Base-by-base conservation (phyloP, 176 grass and related monocot genomes). In the Ensete glaucum region DNA sequence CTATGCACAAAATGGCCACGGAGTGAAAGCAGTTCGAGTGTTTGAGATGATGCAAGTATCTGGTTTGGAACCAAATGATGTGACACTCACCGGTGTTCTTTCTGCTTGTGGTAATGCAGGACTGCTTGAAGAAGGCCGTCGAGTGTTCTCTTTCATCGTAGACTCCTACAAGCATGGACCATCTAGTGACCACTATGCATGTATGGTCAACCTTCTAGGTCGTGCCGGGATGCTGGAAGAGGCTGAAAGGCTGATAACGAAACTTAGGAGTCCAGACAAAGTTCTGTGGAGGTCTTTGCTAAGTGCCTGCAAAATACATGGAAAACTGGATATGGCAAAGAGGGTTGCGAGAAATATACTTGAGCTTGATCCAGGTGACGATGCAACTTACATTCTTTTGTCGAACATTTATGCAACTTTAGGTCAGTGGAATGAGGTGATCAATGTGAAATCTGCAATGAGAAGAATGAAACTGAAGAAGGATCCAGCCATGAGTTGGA, bases 401-500 rank as follows among this genome's bases (percentile, higher is more conserved):
- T 73, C 78, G 53, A 80, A 80, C 22, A 80, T 73, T 34, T 80
- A 73, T 54, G 78, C 78, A 64, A 65, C 69, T 64, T 80, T 64
- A 60, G 78, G 78, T 26, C 69, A 80, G 9, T 80, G 78, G 78
- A 52, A 73, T 13, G 67, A 80, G 23, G 57, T 80, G 26, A 63
- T 73, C 25, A 27, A 16, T 43, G 54, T 80, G 69, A 80, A 80
- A 73, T 73, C 54, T 53, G 50, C 9, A 52, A 80, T 73, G 56
- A 80, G 78, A 20, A 50, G 19, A 62, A 65, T 73, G 57, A 64
- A 53, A 43, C 19, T 80, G 69, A 80, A 73, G 50, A 80, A 73
- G 34, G 69, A 73, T n/a, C 69, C 78, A 64, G 78, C 78, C 54
- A 80, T 73, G 69, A 80, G 54, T 62, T 80, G 78, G 78, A 73